These are phyloP conservation scores for Pinus taeda DNA, from an alignment of 75 land plant genomes.

Conservation along the genomic window DNA sequence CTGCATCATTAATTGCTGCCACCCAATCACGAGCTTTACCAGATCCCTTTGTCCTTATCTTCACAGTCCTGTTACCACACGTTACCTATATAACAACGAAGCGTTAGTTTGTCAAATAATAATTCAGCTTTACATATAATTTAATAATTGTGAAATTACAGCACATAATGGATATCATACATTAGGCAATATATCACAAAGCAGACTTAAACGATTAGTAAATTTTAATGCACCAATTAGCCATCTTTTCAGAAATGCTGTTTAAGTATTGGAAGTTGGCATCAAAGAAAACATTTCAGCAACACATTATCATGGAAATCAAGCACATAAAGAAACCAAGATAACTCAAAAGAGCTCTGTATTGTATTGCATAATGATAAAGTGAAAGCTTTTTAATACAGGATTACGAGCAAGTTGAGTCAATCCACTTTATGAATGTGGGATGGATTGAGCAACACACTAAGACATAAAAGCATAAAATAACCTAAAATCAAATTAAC, in stretches of 20 bases:
- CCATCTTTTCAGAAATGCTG: background rate
- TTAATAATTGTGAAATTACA: background rate
- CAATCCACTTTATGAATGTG: too few species aligned
- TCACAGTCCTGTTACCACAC: constrained; percentile 79
- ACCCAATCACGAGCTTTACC: constrained; percentile 88
- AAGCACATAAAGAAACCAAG: too few species aligned
- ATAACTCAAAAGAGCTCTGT: too few species aligned
- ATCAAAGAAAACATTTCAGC: too few species aligned
- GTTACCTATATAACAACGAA: constrained; percentile 45
- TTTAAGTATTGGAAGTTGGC: background rate
- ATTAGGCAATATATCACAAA: background rate
- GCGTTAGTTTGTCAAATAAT: background rate
- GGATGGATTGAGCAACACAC: too few species aligned
- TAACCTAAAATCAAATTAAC: too few species aligned
- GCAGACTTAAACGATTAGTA: background rate
- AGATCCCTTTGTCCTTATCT: constrained; percentile 60
- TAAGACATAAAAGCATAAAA: too few species aligned
- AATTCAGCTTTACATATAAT: background rate
- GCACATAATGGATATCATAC: background rate
- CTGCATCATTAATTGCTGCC: constrained; percentile 97
- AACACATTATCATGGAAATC: too few species aligned
- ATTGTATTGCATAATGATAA: too few species aligned
- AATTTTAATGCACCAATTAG: too few species aligned
- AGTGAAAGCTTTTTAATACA: too few species aligned
- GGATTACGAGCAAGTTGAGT: too few species aligned